Evolutionary conservation across 2,329 filamentous ascomycete genomes (phyloP).

Genomic region (Alternaria ethzedia): DNA sequence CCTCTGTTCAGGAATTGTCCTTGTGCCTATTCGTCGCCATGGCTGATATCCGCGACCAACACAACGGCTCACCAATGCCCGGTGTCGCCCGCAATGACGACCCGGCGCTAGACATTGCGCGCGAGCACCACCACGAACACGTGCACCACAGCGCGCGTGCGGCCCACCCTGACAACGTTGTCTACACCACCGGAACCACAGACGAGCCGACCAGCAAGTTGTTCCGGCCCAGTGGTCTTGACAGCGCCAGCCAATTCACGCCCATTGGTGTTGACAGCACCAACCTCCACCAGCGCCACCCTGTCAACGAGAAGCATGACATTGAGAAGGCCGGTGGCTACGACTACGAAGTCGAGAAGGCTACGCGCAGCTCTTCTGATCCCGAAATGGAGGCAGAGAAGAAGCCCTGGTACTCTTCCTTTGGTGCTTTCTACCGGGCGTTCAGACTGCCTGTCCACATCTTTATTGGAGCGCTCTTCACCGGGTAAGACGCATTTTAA

Average conservation of each 20-base stretch:
- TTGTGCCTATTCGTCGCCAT: constrained; percentile 38
- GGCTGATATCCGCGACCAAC: constrained; percentile 38
- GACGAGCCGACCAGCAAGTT: constrained; percentile 39
- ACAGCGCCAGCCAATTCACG: constrained; percentile 33
- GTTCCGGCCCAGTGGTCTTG: constrained; percentile 45
- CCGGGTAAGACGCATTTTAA: constrained; percentile 52
- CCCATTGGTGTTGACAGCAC: constrained; percentile 49
- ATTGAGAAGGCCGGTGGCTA: constrained; percentile 44
- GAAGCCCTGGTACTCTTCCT: constrained; percentile 26
- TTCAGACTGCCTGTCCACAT: constrained; percentile 52
- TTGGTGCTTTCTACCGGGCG: constrained; percentile 38
- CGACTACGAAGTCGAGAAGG: constrained; percentile 51
- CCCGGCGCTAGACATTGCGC: constrained; percentile 46
- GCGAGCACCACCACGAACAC: constrained; percentile 49
- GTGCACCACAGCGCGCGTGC: constrained; percentile 47
- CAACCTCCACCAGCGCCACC: constrained; percentile 44
- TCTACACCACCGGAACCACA: constrained; percentile 48
- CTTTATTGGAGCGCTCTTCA: constrained; percentile 58
- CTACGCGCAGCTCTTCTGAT: constrained; percentile 37
- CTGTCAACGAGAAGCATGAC: constrained; percentile 31
- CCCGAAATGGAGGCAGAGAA: constrained; percentile 24
- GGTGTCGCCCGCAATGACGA: constrained; percentile 44
- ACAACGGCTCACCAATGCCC: constrained; percentile 45
- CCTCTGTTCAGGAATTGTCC: constrained; percentile 34
- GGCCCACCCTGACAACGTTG: constrained; percentile 37